These are phyloP conservation scores for Cicer chorassanicum DNA, from an alignment of 306 rosid genomes.

Conservation along the genomic window DNA sequence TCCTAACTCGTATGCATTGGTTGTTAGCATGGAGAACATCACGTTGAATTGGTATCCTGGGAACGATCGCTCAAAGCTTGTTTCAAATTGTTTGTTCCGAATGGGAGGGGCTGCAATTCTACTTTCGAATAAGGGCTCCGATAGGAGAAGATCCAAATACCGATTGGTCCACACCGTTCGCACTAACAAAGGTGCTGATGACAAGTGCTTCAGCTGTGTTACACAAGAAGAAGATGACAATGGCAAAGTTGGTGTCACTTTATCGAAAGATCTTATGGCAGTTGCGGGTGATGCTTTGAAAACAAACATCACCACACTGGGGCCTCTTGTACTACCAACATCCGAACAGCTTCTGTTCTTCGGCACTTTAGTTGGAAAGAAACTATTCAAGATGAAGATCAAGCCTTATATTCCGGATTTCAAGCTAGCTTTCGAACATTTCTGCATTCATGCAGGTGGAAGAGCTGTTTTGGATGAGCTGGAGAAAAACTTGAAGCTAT, in stretches of 20 bases:
- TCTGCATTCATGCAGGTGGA: conserved; percentile 88
- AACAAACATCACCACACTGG: conserved; percentile 82
- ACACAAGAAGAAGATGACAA: conserved; percentile 79
- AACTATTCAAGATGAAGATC: conserved; percentile 77
- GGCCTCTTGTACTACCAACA: conserved; percentile 85
- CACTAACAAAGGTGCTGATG: conserved; percentile 80
- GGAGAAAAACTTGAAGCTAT: conserved; percentile 82
- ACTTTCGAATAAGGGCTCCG: conserved; percentile 74
- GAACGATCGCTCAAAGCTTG: conserved; percentile 87
- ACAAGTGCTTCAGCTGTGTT: conserved; percentile 77
- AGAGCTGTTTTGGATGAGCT: conserved; percentile 81
- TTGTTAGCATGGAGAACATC: conserved; percentile 84
- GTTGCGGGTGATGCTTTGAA: conserved; percentile 90
- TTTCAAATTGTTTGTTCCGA: conserved; percentile 79
- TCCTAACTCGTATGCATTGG: conserved; percentile 83
- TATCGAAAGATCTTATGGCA: conserved; percentile 87
- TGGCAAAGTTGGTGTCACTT: conserved; percentile 77
- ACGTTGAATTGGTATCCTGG: conserved; percentile 86
- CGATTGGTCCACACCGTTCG: conserved; percentile 70
- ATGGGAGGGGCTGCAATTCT: conserved; percentile 89
- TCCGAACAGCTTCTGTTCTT: conserved; percentile 83
- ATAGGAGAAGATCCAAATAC: conserved; percentile 75
- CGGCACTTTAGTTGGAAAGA: conserved; percentile 68
- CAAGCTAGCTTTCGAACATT: conserved; percentile 85
- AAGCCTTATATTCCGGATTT: conserved; percentile 88